These are phyloP conservation scores for Saccharomyces uvarum DNA, from an alignment of 1,139 yeast species.

Conservation along the genomic window DNA sequence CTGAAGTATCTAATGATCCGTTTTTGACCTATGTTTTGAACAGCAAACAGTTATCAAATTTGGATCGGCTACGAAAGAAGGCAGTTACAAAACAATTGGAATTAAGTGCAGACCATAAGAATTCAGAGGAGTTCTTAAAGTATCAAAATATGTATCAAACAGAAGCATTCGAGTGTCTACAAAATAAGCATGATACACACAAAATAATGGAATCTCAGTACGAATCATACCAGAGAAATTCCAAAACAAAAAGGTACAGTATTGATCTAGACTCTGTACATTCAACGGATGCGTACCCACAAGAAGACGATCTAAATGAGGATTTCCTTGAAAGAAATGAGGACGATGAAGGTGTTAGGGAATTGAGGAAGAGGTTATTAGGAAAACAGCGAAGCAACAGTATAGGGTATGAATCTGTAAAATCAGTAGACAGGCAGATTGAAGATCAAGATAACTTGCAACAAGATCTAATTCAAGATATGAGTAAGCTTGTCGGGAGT, in stretches of 20 bases:
- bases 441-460: constrained; percentile 34
- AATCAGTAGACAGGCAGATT: constrained; percentile 31
- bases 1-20: constrained; percentile 9
- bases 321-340: constrained; percentile 5
- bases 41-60: constrained; percentile 16
- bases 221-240: constrained; percentile 11
- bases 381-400: constrained; percentile 14
- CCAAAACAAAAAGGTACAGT: constrained; percentile 23
- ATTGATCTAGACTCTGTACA: constrained; percentile 25
- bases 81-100: constrained; percentile 3
- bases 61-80: constrained; percentile 9
- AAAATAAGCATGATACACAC: constrained; percentile 5
- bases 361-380: constrained; percentile 30
- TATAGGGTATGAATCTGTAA: constrained; percentile 11
- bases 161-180: constrained; percentile 10
- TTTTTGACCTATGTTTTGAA: constrained; percentile 14
- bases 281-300: constrained; percentile 2
- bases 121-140: constrained; percentile 1
- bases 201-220: constrained; percentile 11
- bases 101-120: neutral
- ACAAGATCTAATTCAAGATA: constrained; percentile 32
- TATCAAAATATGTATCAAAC: constrained; percentile 11
- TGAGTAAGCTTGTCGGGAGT: constrained; percentile 32
- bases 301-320: constrained; percentile 4
- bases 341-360: constrained; percentile 25